Evolutionary conservation across 768 basidiomycete genomes (phyloP).

Genomic region (Tephrocybe rancida): DNA sequence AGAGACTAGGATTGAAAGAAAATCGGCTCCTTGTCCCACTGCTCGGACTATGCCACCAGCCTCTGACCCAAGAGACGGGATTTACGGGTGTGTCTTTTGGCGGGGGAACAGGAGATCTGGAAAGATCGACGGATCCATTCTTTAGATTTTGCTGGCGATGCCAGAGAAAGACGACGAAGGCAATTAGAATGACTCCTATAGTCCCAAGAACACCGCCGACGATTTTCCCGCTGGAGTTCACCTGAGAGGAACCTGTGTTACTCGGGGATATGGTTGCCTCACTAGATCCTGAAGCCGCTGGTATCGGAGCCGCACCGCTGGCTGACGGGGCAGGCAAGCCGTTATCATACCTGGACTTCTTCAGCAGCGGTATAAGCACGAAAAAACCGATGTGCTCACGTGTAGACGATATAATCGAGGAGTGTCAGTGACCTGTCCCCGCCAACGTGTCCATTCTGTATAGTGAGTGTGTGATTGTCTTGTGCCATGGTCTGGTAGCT

Average conservation of each 20-base stretch:
- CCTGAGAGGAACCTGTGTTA: neutral
- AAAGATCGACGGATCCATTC: constrained; percentile 1
- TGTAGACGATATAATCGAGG: constrained; percentile 43
- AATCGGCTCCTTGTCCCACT: constrained; percentile 12
- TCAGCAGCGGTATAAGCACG: neutral
- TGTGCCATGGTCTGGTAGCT: constrained; percentile 25
- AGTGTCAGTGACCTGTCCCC: constrained; percentile 31
- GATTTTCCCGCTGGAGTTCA: constrained; percentile 19
- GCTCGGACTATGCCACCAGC: constrained; percentile 2
- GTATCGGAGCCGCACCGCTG: neutral
- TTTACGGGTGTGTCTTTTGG: neutral
- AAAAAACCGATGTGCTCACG: constrained; percentile 25
- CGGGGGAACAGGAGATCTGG: neutral
- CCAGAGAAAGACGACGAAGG: constrained; percentile 22
- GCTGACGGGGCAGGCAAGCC: neutral
- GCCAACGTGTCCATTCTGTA: constrained; percentile 33
- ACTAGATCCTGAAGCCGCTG: neutral
- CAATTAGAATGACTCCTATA: constrained; percentile 23
- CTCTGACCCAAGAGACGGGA: neutral
- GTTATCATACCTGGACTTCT: constrained; percentile 16
- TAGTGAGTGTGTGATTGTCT: constrained; percentile 30
- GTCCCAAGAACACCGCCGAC: constrained; percentile 31
- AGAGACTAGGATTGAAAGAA: constrained; percentile 31
- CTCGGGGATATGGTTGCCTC: neutral
- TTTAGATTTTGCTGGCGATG: constrained; percentile 20